phyloP scores from a whole-genome alignment of 306 rosid species.

The Begonia peltatifolia region DNA sequence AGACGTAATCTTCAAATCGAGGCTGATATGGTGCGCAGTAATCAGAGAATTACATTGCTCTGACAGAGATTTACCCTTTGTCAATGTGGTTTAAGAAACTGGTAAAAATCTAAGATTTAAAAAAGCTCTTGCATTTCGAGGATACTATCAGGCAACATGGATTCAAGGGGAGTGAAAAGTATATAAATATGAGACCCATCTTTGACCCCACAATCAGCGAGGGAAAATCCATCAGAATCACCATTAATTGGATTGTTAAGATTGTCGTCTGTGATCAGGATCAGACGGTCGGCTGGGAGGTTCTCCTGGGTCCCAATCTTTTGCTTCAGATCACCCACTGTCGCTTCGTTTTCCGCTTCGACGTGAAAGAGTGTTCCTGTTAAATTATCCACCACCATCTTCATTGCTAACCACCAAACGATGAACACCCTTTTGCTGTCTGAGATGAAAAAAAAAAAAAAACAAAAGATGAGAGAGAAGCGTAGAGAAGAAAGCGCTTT shows the following conservation, averaged over 20 bases:
- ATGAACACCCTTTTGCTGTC: no score
- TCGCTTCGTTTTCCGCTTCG: conserved; percentile 20
- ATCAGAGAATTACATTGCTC: no score
- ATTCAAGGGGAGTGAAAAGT: conserved; percentile 10
- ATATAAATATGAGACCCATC: conserved; percentile 55
- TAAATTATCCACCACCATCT: conserved; percentile 24
- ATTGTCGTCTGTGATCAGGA: conserved; percentile 22
- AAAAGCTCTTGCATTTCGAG: no score
- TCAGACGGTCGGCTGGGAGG: conserved; percentile 36
- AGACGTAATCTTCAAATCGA: no score
- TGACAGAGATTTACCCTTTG: no score
- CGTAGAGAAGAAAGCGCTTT: no score
- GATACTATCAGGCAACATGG: no score
- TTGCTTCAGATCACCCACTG: conserved; percentile 27
- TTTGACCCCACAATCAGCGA: conserved; percentile 35
- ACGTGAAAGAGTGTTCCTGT: conserved; percentile 25
- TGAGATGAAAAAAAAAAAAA: no score
- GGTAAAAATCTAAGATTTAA: no score
- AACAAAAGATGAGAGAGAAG: no score
- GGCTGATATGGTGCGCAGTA: no score
- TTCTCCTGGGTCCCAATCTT: conserved; percentile 31
- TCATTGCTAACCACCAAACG: conserved; percentile 3
- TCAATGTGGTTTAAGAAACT: no score
- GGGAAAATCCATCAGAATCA: conserved; percentile 18
- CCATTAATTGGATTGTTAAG: conserved; percentile 1